These are phyloP conservation scores for Hypoxylon fuscum DNA, from an alignment of 495 filamentous ascomycete genomes.

Conservation along the genomic window DNA sequence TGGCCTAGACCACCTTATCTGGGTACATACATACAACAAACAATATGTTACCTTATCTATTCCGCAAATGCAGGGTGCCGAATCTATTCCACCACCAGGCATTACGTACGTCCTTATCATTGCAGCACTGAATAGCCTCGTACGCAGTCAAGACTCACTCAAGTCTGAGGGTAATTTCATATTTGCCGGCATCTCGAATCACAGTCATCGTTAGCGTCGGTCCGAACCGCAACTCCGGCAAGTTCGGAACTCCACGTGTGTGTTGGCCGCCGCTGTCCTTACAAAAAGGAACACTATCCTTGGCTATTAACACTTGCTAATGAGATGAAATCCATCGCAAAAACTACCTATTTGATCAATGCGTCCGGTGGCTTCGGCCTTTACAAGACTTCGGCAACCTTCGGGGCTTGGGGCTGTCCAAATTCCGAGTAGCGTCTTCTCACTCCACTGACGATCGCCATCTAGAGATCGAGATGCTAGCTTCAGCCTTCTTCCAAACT, in stretches of 20 bases:
- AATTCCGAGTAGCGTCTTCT: conserved; percentile 8
- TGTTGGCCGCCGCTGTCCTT: background rate
- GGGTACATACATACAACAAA: background rate
- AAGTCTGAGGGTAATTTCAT: too few relatives aligned
- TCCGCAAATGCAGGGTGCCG: conserved; percentile 12
- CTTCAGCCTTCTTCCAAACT: conserved; percentile 19
- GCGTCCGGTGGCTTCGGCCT: conserved; percentile 23
- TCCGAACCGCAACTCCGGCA: conserved; percentile 32
- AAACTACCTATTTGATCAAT: conserved; percentile 18
- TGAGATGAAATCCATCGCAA: too few relatives aligned
- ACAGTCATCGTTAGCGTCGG: conserved; percentile 27
- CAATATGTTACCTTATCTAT: conserved; percentile 25
- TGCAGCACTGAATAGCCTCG: conserved; percentile 7
- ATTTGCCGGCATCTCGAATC: conserved; percentile 12
- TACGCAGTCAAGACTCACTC: too few relatives aligned
- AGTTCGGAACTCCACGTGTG: conserved; percentile 29
- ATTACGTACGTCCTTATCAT: conserved; percentile 4
- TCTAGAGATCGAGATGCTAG: conserved; percentile 23
- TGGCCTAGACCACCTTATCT: conserved; percentile 36
- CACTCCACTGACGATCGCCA: conserved; percentile 33
- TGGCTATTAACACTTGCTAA: conserved; percentile 12
- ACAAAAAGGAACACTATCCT: conserved; percentile 28
- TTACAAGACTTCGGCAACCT: conserved; percentile 8
- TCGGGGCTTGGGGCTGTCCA: conserved; percentile 25
- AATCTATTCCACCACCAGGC: conserved; percentile 13